phyloP scores from a whole-genome alignment of 257 asterid genomes.

The Leonotis leonurus region DNA sequence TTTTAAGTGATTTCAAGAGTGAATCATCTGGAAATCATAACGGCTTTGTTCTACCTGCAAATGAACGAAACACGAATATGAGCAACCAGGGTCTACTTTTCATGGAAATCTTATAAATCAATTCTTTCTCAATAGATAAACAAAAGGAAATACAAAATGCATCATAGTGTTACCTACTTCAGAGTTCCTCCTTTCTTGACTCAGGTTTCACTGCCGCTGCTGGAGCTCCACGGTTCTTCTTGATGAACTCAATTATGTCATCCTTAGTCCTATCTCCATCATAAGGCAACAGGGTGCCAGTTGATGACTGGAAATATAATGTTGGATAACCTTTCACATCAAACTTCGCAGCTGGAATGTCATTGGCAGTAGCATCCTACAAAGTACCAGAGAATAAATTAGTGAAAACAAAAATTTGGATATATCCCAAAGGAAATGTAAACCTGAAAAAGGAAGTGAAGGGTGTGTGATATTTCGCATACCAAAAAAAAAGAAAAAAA shows the following conservation, averaged over 20 bases:
- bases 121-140: not conserved
- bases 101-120: not conserved
- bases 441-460: not conserved
- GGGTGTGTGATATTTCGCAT: not conserved
- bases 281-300: slow-evolving; percentile 50
- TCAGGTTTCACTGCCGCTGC: slow-evolving; percentile 27
- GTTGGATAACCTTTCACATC: slow-evolving; percentile 83
- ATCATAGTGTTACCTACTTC: slow-evolving; percentile 18
- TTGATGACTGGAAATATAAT: slow-evolving; percentile 62
- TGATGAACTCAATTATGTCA: slow-evolving; percentile 56
- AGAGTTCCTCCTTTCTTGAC: slow-evolving; percentile 63
- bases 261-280: slow-evolving; percentile 70
- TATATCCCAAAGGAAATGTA: not conserved
- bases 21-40: not conserved
- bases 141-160: not conserved
- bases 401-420: not conserved
- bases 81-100: not conserved
- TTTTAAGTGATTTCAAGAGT: not conserved
- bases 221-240: slow-evolving; percentile 54
- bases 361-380: slow-evolving; percentile 88
- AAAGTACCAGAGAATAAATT: slow-evolving; percentile 9
- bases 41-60: slow-evolving; percentile 19
- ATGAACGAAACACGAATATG: not conserved
- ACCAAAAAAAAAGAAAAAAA: not conserved
- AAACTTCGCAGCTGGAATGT: slow-evolving; percentile 44